Evolutionary conservation across 306 rosid species (phyloP).

Genomic region (Gynostemma pentaphyllum): DNA sequence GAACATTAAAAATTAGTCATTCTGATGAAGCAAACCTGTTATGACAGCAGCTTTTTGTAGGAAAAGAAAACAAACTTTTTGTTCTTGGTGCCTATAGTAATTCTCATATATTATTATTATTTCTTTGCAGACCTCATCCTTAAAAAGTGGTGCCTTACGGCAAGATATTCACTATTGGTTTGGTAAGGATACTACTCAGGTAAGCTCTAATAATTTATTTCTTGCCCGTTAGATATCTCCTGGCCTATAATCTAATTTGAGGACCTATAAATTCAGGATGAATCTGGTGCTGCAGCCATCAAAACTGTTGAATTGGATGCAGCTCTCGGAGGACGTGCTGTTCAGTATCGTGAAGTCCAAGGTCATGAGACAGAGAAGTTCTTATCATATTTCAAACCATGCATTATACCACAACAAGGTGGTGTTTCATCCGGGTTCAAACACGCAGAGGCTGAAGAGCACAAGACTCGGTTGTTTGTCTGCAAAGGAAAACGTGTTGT

Average conservation of each 20-base stretch:
- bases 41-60: not conserved
- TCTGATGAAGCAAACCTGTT: conserved; percentile 6
- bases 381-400: conserved; percentile 82
- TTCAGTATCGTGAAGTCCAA: conserved; percentile 90
- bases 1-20: not conserved
- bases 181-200: conserved; percentile 89
- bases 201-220: conserved; percentile 14
- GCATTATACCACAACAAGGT: conserved; percentile 93
- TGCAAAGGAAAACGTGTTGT: conserved; percentile 95
- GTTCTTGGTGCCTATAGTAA: not conserved
- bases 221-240: conserved; percentile 2
- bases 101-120: conserved; percentile 1
- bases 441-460: conserved; percentile 77
- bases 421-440: conserved; percentile 85
- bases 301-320: conserved; percentile 96
- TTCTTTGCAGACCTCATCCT: conserved; percentile 53
- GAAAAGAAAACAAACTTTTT: not conserved
- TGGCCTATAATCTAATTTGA: conserved; percentile 14
- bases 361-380: conserved; percentile 90
- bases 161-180: conserved; percentile 97
- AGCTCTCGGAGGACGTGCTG: conserved; percentile 95
- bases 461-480: conserved; percentile 49
- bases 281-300: conserved; percentile 92
- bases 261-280: conserved; percentile 53
- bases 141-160: conserved; percentile 81